Evolutionary conservation across 2,329 filamentous ascomycete species (phyloP), one percentile per base, ranked within the genome.

Genomic region (Magnaporthiopsis incrustans): DNA sequence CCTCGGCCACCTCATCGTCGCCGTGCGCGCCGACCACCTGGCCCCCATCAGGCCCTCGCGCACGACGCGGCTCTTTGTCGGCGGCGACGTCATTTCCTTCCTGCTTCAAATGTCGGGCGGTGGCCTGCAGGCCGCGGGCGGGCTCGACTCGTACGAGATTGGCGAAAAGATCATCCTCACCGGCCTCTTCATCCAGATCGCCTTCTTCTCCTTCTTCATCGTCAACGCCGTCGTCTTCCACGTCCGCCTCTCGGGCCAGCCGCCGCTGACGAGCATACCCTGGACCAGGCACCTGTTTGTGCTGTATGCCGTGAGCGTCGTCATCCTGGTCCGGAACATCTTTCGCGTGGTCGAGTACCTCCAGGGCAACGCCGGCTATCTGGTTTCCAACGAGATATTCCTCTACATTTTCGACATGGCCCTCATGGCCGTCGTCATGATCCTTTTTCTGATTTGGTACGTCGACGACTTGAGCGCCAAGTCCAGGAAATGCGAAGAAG

Each of bases 151-250:
- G 1, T n/a, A 30, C 35, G 3, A 62, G 4, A 71, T 73, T 14
- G 82, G 80, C 25, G 71, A 83, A 67, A 77, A 79, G 25, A 74
- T 87, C 61, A 79, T 88, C n/a, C 72, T 87, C 10, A 79, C 68
- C 1, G 85, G 86, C 2, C 73, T 89, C 2, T 70, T 82, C 38
- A 71, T 87, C 22, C 86, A 89, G 69, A 77, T 88, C 27, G 57
- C 83, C 57, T 78, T 83, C 64, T 87, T 88, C 66, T 77, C 76
- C 27, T 72, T 86, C 50, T 89, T 88, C 68, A 72, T 83, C 53
- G 64, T 78, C 6, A 78, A 79, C 1, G 77, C 82, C 0, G 67
- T 77, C 2, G 65, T 82, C 1, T 86, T 86, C 72, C 79, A 87
- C 67, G 62, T 67, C n/a, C 70, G 75, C 26, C 27, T 32, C 10